Evolutionary conservation across 1,139 yeast species (phyloP).

Genomic region (Neolecta irregularis): DNA sequence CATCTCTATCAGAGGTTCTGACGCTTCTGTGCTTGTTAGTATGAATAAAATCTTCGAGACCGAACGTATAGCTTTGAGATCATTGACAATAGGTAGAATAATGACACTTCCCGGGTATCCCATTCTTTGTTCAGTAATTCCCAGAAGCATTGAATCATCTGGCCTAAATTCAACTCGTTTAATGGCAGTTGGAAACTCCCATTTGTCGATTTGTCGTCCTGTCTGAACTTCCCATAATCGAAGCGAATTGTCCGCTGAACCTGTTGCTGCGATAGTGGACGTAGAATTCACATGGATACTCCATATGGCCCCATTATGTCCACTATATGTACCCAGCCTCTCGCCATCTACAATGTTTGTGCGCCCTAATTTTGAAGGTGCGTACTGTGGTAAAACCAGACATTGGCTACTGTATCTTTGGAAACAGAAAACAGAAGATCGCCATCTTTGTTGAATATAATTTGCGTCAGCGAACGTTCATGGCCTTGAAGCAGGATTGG

Average conservation of each 20-base stretch:
- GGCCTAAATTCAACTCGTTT: conserved; percentile 82
- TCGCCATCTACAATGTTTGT: too few species aligned
- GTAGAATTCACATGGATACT: conserved; percentile 70
- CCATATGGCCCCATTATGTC: conserved; percentile 92
- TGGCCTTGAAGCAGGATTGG: conserved; percentile 18
- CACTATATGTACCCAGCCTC: conserved; percentile 81
- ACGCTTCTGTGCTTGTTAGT: conserved; percentile 25
- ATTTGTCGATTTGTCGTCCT: conserved; percentile 62
- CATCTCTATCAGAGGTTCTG: conserved; percentile 47
- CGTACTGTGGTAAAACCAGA: conserved; percentile 90
- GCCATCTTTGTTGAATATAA: conserved; percentile 45
- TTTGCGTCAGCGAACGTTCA: conserved; percentile 20
- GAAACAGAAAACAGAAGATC: conserved; percentile 86
- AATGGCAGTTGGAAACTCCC: conserved; percentile 71
- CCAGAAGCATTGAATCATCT: conserved; percentile 50
- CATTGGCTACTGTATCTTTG: conserved; percentile 49
- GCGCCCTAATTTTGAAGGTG: too few species aligned
- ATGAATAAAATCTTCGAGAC: conserved; percentile 5
- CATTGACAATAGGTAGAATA: conserved; percentile 42
- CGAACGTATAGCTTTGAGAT: conserved; percentile 24
- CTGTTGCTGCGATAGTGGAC: conserved; percentile 61
- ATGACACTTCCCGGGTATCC: conserved; percentile 68
- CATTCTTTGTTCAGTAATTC: conserved; percentile 86
- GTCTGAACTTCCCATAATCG: conserved; percentile 72
- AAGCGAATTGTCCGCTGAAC: conserved; percentile 78